Evolutionary conservation across 441 rosid species (phyloP).

Genomic region (Rhodomyrtus psidioides): DNA sequence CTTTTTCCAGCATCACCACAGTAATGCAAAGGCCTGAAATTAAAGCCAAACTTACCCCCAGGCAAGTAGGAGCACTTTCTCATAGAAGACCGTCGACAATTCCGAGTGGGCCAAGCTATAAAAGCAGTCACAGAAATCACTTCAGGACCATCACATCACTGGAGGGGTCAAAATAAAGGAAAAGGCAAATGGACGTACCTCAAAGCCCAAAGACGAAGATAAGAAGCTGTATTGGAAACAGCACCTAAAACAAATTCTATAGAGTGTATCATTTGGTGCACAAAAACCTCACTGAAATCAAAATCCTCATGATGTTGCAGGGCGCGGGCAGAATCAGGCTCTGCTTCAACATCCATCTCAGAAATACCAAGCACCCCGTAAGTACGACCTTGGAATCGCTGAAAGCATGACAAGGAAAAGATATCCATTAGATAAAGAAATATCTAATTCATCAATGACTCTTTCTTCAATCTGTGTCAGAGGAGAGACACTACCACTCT

Average conservation of each 20-base stretch:
- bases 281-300: constrained; percentile 94
- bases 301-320: constrained; percentile 77
- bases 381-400: constrained; percentile 97
- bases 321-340: constrained; percentile 62
- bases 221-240: constrained; percentile 96
- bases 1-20: not conserved
- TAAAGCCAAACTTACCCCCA: constrained; percentile 68
- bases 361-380: constrained; percentile 82
- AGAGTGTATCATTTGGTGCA: constrained; percentile 99
- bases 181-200: constrained; percentile 34
- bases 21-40: not conserved
- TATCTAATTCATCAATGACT: not conserved
- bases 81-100: constrained; percentile 89
- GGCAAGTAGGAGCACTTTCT: constrained; percentile 90
- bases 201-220: constrained; percentile 99
- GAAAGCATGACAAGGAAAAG: constrained; percentile 6
- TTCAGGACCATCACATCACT: not conserved
- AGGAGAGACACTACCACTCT: not conserved
- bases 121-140: constrained; percentile 5
- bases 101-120: constrained; percentile 97
- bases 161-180: not conserved
- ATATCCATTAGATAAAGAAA: not conserved
- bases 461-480: not conserved
- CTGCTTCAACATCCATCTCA: constrained; percentile 70
- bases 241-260: constrained; percentile 95